Conservation (phyloP, 2,329 filamentous ascomycete species). For the Dactylellina haptotyla region DNA sequence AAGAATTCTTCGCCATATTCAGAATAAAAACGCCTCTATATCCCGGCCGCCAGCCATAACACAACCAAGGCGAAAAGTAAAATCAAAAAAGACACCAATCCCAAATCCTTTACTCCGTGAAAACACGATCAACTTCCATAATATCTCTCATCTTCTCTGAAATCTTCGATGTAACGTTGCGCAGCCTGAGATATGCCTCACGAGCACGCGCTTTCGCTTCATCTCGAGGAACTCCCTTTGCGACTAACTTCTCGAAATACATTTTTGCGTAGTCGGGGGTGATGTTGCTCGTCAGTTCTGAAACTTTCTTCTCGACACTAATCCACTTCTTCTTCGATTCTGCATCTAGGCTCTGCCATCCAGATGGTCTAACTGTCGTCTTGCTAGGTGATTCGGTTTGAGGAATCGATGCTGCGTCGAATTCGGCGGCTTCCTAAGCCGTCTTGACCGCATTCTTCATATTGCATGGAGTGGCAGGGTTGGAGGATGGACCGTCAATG, state of each 20-base stretch:
- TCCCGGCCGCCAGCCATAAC: not conserved
- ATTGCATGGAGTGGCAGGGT: not conserved
- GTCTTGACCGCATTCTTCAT: not conserved
- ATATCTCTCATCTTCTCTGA: not conserved
- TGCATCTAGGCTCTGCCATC: not conserved
- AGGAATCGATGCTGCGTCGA: not conserved
- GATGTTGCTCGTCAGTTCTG: not conserved
- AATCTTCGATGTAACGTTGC: not conserved
- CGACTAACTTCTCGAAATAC: conserved; percentile 4
- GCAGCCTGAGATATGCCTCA: not conserved
- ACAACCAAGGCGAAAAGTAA: conserved; percentile 1
- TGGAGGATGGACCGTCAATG: not conserved
- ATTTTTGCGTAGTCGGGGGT: not conserved
- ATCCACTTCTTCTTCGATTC: not conserved
- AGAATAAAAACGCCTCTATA: conserved; percentile 3
- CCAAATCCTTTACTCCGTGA: not conserved
- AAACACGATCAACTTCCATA: not conserved
- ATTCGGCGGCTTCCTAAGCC: conserved; percentile 10
- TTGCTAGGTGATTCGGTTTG: not conserved
- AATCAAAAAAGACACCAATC: not conserved
- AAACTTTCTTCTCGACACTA: not conserved
- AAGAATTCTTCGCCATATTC: not conserved
- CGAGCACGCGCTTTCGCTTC: conserved; percentile 7
- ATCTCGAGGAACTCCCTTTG: not conserved
- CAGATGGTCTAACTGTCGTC: not conserved